Evolutionary conservation across 495 filamentous ascomycete species (phyloP), one percentile per base, ranked within the genome.

Genomic region (Podospora comata): DNA sequence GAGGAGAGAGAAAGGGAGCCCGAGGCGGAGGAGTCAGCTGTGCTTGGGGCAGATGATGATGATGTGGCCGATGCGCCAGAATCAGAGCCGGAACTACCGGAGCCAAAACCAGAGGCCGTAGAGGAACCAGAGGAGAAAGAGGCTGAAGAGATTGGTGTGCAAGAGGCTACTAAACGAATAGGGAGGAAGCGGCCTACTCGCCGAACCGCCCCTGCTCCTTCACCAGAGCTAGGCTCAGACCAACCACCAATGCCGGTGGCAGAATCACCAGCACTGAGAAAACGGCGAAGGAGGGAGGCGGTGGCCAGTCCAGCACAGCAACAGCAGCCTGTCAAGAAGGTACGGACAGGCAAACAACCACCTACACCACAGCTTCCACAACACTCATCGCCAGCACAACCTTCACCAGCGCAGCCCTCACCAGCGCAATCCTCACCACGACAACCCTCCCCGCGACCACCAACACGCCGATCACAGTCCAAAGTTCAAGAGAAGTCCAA

Each of bases 241-340:
- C 39, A 48, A 48, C 27, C 15, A 32, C 30, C 28, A 5, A 4
- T 15, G 5, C n/a, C 32, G 15, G 32, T 63, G 13, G 32, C 34
- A 44, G 61, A 63, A 44, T 48, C 61, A 23, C 61, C 61, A n/a
- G 61, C 30, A 18, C 11, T 19, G 18, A 39, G 32, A 19, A 63
- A 63, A 32, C 27, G 61, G 30, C 27, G 32, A 18, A 63, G 61
- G 23, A 63, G 48, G 32, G 61, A 63, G 32, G 55, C 3, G 3
- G 18, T 63, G 4, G 61, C 61, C n/a, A 63, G 61, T 32, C 61
- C 61, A 20, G 61, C 61, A 44, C 16, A n/a, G 18, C 61, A 63
- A 32, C 61, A 63, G 30, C 61, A 63, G 16, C 61, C 61, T 34
- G 61, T 32, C 5, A 63, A 63, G 61, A 63, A 63, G 34, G 32